A percentile compares a stretch with the other conserved stretches of the same genome.
phyloP scores from a whole-genome alignment of 345 rosid species.

The Eucalyptus paniculata region DNA sequence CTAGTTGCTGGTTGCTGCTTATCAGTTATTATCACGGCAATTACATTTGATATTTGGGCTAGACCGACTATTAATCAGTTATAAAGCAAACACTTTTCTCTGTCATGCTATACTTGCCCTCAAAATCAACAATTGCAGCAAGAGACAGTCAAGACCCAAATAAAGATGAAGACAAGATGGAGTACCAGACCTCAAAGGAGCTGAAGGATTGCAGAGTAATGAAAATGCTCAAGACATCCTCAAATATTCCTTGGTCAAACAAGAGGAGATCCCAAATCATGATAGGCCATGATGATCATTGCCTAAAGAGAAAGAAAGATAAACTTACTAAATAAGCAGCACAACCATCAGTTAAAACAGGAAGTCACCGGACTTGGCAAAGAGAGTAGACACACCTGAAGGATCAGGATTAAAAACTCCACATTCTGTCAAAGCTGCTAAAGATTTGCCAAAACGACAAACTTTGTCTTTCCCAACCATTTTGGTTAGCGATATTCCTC shows the following conservation, averaged over 20 bases:
- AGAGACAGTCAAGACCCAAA: neutral
- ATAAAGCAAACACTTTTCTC: neutral
- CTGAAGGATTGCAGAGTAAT: constrained; percentile 71
- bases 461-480: constrained; percentile 87
- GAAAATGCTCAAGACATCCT: constrained; percentile 86
- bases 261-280: constrained; percentile 79
- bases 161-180: neutral
- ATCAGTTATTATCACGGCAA: neutral
- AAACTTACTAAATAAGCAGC: neutral
- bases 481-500: constrained; percentile 30
- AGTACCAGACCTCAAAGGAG: constrained; percentile 50
- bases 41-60: neutral
- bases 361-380: neutral
- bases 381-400: constrained; percentile 43
- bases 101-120: neutral
- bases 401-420: constrained; percentile 84
- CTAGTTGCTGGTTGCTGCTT: neutral
- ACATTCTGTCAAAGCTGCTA: constrained; percentile 92
- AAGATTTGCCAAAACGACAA: constrained; percentile 91
- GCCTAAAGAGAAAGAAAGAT: constrained; percentile 28
- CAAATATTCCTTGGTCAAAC: constrained; percentile 57
- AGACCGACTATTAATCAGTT: neutral
- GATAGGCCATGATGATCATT: constrained; percentile 91
- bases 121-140: neutral
- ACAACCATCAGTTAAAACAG: neutral